These are phyloP conservation scores for Tilletia walkeri DNA, from an alignment of 1,284 basidiomycete species.

Conservation along the genomic window DNA sequence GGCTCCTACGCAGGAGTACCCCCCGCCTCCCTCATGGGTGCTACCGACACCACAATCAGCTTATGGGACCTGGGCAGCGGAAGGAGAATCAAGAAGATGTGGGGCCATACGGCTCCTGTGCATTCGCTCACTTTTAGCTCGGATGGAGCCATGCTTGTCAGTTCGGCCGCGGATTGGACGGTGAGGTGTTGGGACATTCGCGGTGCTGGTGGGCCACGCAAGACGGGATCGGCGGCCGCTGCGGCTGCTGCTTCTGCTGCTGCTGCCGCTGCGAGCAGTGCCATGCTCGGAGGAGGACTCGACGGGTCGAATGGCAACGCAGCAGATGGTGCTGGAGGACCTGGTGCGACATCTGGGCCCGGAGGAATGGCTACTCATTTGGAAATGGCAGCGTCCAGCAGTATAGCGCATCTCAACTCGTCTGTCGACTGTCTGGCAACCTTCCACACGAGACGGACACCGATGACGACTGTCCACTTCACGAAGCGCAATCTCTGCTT, in stretches of 20 bases:
- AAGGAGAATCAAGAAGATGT: constrained; percentile 92
- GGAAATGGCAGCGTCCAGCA: constrained; percentile 14
- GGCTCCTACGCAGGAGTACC: constrained; percentile 23
- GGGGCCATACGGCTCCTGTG: constrained; percentile 82
- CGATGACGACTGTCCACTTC: constrained; percentile 86
- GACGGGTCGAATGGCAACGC: neutral
- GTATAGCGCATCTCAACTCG: constrained; percentile 12
- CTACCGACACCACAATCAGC: constrained; percentile 84
- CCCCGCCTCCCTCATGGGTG: constrained; percentile 17
- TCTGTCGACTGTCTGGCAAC: constrained; percentile 78
- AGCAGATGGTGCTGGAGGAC: neutral
- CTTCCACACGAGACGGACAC: constrained; percentile 91
- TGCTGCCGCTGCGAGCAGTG: constrained; percentile 17
- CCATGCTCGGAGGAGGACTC: neutral
- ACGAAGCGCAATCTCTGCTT: constrained; percentile 91
- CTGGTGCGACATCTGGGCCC: too few relatives aligned
- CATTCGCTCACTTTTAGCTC: constrained; percentile 87
- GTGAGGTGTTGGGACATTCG: constrained; percentile 96
- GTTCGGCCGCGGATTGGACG: constrained; percentile 86
- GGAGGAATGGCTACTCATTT: neutral
- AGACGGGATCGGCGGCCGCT: neutral
- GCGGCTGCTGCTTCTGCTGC: neutral
- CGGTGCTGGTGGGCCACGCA: constrained; percentile 62
- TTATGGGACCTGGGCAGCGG: constrained; percentile 95
- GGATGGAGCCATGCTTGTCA: constrained; percentile 84